A percentile compares a stretch with the other conserved stretches of the same genome.
These are phyloP conservation scores for Aphanomyces euteiches DNA, from an alignment of 352 stramenopile genomes.

Conservation along the genomic window DNA sequence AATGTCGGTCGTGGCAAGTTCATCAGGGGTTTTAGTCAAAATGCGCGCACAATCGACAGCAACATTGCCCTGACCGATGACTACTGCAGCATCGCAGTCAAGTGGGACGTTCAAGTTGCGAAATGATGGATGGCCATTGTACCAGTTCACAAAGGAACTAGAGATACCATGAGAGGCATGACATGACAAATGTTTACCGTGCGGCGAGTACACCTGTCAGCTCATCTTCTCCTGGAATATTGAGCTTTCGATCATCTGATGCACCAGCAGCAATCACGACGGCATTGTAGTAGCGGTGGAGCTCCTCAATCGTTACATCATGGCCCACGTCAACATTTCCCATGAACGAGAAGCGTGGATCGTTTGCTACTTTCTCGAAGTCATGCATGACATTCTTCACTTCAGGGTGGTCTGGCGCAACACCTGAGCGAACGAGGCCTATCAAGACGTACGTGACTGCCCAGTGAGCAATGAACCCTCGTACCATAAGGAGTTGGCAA, in stretches of 20 bases:
- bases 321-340: slow-evolving; percentile 86
- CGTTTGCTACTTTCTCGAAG: slow-evolving; percentile 88
- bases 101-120: slow-evolving; percentile 73
- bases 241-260: slow-evolving; percentile 82
- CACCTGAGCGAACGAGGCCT: slow-evolving; percentile 94
- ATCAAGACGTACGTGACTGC: background rate
- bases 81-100: slow-evolving; percentile 76
- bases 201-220: slow-evolving; percentile 35
- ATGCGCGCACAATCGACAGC: slow-evolving; percentile 96
- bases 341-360: slow-evolving; percentile 83
- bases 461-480: background rate
- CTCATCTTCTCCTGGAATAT: slow-evolving; percentile 75
- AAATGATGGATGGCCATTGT: slow-evolving; percentile 97
- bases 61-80: slow-evolving; percentile 97
- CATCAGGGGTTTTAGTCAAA: slow-evolving; percentile 86
- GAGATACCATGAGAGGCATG: slow-evolving; percentile 64
- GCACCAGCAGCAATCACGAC: slow-evolving; percentile 96
- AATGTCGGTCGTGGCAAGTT: slow-evolving; percentile 92
- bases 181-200: background rate
- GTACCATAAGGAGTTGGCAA: slow-evolving; percentile 91
- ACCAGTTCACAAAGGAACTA: slow-evolving; percentile 97
- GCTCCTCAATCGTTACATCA: slow-evolving; percentile 83
- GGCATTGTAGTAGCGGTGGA: slow-evolving; percentile 90
- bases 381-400: slow-evolving; percentile 98
- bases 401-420: slow-evolving; percentile 97